phyloP scores from a whole-genome alignment of 768 basidiomycete genomes.

The Cystobasidium onofrii region DNA sequence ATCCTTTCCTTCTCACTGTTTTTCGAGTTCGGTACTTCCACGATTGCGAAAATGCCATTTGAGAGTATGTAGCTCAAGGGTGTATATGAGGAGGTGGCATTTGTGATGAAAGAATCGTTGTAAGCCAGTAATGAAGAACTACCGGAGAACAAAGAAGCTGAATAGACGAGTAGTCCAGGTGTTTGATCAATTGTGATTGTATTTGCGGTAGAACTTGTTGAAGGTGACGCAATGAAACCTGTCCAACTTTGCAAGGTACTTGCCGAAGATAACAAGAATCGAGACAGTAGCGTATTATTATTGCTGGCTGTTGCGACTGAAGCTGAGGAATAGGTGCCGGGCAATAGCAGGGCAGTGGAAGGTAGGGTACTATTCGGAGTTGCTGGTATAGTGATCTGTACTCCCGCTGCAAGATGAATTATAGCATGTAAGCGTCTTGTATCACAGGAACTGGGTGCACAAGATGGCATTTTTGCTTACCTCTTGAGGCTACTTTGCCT shows the following conservation, averaged over 20 bases:
- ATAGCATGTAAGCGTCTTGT: no score
- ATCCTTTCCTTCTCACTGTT: neutral
- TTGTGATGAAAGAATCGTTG: conserved; percentile 23
- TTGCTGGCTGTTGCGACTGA: neutral
- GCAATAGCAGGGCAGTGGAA: conserved; percentile 1
- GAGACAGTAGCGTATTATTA: neutral
- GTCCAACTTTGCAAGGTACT: neutral
- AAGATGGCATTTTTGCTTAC: neutral
- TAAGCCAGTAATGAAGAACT: conserved; percentile 10
- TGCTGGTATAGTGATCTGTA: neutral
- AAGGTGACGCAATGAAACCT: conserved; percentile 6
- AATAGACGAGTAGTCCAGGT: conserved; percentile 14
- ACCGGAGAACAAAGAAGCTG: conserved; percentile 2
- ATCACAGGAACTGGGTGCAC: no score
- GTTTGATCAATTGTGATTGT: neutral
- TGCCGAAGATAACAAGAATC: neutral
- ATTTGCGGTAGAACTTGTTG: neutral
- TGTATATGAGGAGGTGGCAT: conserved; percentile 22
- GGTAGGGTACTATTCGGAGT: conserved; percentile 9
- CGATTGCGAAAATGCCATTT: neutral
- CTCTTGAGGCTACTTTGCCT: conserved; percentile 12
- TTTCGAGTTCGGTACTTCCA: neutral
- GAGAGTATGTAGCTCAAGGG: conserved; percentile 19
- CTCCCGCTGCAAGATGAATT: no score
- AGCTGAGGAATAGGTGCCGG: conserved; percentile 8